Evolutionary conservation across 495 filamentous ascomycete species (phyloP), one percentile per base, ranked within the genome.

Genomic region (Xylaria telfairii): DNA sequence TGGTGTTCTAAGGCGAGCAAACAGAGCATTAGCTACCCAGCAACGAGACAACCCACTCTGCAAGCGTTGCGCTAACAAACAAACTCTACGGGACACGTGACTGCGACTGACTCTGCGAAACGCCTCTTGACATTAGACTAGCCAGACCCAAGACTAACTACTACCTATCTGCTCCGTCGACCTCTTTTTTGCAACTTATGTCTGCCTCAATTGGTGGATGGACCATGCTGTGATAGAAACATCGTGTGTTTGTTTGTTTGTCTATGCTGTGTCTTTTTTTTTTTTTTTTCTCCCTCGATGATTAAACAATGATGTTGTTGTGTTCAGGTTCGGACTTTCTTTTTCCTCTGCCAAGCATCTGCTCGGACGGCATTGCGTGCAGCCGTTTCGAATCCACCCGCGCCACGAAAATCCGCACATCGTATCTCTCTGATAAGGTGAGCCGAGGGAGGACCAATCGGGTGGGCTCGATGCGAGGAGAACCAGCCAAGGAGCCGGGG

Each of bases 301-400:
- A 62, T 41, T 37, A 42, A 32, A 64, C 61, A 64, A 47, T 65
- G 28, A 37, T 51, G 32, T 24, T 28, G n/a, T 39, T 17, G 19
- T 66, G 32, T 24, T 28, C 32, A 53, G 28, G 19, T 66, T 17
- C 37, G 4, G 19, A 8, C 34, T 66, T 66, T 66, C 51, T 67
- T 67, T 57, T 67, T 67, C 32, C 44, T 26, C 34, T 28, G 67
- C 67, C 67, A 60, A 68, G 66, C 56, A 9, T 9, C 26, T 49
- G 57, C 30, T 49, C 44, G 44, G 56, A 53, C 44, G 67, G 67
- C 54, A 69, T 63, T 62, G 57, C 67, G 54, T 69, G 57, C 67
- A 69, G 67, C 67, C 67, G 67, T 69, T 69, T 63, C 44, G 57
- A 69, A 39, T 37, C 67, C 46, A 51, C 56, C 37, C 41, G 67